These are phyloP conservation scores for Termitomyces sp. DNA, from an alignment of 768 basidiomycete genomes.

Conservation along the genomic window DNA sequence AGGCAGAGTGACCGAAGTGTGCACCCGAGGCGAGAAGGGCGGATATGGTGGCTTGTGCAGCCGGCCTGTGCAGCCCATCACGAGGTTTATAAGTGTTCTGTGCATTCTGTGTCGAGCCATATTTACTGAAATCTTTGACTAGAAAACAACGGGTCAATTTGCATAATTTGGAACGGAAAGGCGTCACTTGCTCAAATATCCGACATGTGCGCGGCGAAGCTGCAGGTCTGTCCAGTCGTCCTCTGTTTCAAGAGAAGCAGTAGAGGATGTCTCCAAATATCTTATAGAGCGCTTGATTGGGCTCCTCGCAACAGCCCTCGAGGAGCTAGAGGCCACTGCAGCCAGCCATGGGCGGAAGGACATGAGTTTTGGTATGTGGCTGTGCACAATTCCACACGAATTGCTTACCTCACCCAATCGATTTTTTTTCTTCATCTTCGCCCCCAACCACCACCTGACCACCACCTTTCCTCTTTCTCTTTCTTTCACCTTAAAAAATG, in stretches of 20 bases:
- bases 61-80: conserved; percentile 64
- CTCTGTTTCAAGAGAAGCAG: conserved; percentile 37
- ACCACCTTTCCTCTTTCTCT: conserved; percentile 28
- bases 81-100: conserved; percentile 72
- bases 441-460: conserved; percentile 36
- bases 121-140: conserved; percentile 63
- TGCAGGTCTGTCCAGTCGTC: conserved; percentile 70
- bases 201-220: conserved; percentile 50
- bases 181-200: conserved; percentile 47
- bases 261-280: conserved; percentile 24
- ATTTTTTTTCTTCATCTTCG: conserved; percentile 40
- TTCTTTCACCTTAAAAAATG: conserved; percentile 47
- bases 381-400: conserved; percentile 37
- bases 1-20: conserved; percentile 85
- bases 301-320: conserved; percentile 17
- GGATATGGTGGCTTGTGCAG: conserved; percentile 74
- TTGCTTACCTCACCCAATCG: conserved; percentile 58
- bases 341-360: conserved; percentile 37
- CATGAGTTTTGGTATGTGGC: conserved; percentile 39
- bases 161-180: not conserved
- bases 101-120: conserved; percentile 76
- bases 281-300: conserved; percentile 13
- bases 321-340: conserved; percentile 27
- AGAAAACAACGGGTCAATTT: conserved; percentile 12
- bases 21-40: conserved; percentile 91